Evolutionary conservation across 129 eudicot genomes (phyloP), one percentile per base, ranked within the genome.

Genomic region (Artemisia annua): DNA sequence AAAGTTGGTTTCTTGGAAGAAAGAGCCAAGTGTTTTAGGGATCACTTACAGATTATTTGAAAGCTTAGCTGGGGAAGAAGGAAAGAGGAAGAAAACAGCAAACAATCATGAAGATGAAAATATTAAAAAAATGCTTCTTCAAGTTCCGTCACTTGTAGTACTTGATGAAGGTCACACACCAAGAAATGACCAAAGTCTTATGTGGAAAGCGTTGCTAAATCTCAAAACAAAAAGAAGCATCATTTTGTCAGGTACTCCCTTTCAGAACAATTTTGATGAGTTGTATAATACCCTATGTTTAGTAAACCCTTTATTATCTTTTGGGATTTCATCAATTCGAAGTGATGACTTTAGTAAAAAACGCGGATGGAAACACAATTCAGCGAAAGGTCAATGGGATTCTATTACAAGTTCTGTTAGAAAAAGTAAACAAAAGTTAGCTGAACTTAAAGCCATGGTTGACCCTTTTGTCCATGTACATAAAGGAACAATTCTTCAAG

Each of bases 111-210:
- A 58, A 30, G 63, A 65, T 8, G 80, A 78, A 11, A 30, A 71
- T 20, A 59, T 85, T 19, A 78, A 80, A 28, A 52, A 71, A 30
- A 66, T 81, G 4, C 83, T 94, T 12, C 85, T 90, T 15, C 77
- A 82, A 30, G 64, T 24, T 14, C 99, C 97, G 7, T 74, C 83
- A 3, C 51, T 94, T 24, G 58, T 94, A 1, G 84, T 94, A 15
- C 84, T 94, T n/a, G 99, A 94, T 66, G 99, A 94, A 76, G 99
- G 99, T 15, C 99, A 94, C 74, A 94, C 90, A 3, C 93, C 99
- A 0, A 80, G 97, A 1, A 94, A 83, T 30, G 66, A 86, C 10
- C 65, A 76, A 26, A 86, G 87, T 20, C 53, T 67, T 4, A 78
- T 87, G n/a, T 84, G 89, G 88, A 75, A 88, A 24, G 78, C 90